Percentiles rank a stretch among this genome's conserved stretches.
Conservation (phyloP, 2,329 filamentous ascomycete species). For the Fusarium tricinctum region DNA sequence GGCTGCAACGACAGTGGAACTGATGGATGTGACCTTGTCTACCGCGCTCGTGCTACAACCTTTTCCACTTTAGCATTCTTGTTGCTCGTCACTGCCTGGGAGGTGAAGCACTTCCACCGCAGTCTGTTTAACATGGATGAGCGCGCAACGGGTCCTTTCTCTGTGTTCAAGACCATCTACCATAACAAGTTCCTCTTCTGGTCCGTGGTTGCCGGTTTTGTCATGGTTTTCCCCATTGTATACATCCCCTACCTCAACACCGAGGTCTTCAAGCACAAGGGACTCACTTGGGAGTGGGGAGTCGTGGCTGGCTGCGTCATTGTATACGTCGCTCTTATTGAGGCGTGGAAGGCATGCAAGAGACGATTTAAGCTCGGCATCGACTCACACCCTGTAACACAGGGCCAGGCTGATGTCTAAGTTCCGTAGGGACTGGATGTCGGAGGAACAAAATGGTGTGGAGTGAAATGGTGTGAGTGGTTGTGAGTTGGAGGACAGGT, state of each 20-base stretch:
- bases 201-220: constrained; percentile 71
- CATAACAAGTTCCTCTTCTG: constrained; percentile 77
- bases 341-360: constrained; percentile 79
- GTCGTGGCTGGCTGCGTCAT: constrained; percentile 72
- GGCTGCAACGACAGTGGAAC: constrained; percentile 71
- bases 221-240: constrained; percentile 72
- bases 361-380: constrained; percentile 59
- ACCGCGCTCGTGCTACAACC: constrained; percentile 75
- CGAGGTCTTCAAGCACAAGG: constrained; percentile 77
- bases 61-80: constrained; percentile 79
- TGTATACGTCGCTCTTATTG: constrained; percentile 73
- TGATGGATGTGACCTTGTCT: constrained; percentile 67
- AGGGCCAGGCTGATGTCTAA: constrained; percentile 42
- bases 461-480: neutral
- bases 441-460: constrained; percentile 6
- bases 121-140: constrained; percentile 77
- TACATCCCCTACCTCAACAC: constrained; percentile 78
- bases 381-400: constrained; percentile 41
- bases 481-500: constrained; percentile 47
- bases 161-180: constrained; percentile 73
- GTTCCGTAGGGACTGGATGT: neutral
- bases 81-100: constrained; percentile 78
- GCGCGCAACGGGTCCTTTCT: constrained; percentile 62
- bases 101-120: constrained; percentile 78
- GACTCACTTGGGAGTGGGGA: constrained; percentile 80